These are phyloP conservation scores for Xylaria arbuscula DNA, from an alignment of 2,329 filamentous ascomycete species.

Conservation along the genomic window DNA sequence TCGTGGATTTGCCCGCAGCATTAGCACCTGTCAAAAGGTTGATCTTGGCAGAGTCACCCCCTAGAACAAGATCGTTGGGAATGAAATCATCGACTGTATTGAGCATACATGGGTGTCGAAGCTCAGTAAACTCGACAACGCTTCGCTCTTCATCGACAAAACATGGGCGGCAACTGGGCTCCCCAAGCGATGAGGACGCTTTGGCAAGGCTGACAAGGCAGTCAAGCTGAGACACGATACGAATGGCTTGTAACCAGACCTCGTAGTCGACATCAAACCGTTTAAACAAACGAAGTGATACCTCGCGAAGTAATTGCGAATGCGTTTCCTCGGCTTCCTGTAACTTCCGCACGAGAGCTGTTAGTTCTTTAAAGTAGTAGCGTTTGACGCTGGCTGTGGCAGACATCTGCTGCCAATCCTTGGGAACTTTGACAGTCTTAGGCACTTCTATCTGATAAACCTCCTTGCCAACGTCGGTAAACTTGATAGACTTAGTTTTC, in stretches of 20 bases:
- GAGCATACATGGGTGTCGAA: slow-evolving; percentile 95
- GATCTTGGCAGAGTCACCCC: slow-evolving; percentile 83
- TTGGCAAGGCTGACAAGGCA: slow-evolving; percentile 94
- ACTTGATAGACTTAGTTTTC: slow-evolving; percentile 78
- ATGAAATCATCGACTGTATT: slow-evolving; percentile 94
- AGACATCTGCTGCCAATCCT: slow-evolving; percentile 95
- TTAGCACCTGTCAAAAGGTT: slow-evolving; percentile 95
- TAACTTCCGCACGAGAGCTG: slow-evolving; percentile 82
- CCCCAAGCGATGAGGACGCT: slow-evolving; percentile 83
- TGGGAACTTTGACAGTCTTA: slow-evolving; percentile 84
- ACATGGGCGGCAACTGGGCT: slow-evolving; percentile 87
- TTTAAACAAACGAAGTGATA: slow-evolving; percentile 82
- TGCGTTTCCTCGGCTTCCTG: slow-evolving; percentile 96
- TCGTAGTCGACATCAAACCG: slow-evolving; percentile 90
- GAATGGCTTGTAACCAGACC: slow-evolving; percentile 89
- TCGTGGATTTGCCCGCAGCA: slow-evolving; percentile 95
- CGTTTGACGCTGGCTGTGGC: slow-evolving; percentile 89
- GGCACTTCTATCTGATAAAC: slow-evolving; percentile 96
- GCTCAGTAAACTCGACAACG: slow-evolving; percentile 89
- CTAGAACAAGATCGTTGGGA: slow-evolving; percentile 90
- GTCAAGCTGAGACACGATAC: slow-evolving; percentile 90
- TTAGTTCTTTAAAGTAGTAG: slow-evolving; percentile 90
- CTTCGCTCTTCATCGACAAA: slow-evolving; percentile 89
- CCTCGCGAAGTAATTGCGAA: slow-evolving; percentile 88
- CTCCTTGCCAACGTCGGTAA: slow-evolving; percentile 91